Base-by-base conservation (phyloP, 345 rosid genomes). In the Mangifera indica region DNA sequence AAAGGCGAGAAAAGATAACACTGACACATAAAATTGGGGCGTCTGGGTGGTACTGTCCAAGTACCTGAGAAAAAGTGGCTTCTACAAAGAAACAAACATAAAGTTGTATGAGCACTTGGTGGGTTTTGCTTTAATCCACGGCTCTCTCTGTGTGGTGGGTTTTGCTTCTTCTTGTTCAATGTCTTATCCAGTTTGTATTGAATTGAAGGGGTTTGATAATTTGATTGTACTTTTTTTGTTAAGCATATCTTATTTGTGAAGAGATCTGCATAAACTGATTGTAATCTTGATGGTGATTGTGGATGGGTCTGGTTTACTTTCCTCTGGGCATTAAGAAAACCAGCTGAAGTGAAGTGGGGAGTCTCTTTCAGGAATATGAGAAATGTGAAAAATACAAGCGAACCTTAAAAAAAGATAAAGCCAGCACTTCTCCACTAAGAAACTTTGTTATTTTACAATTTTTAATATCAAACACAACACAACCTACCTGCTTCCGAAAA, bases 101-200 rank as follows among this genome's bases (percentile, higher is more conserved):
- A 64, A 64, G 54, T 46, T 15, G 34, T 0, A 44, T 2, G 21
- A 20, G 9, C 52, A 40, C 32, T 63, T 44, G 18, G 42, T 34
- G 59, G 7, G 70, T 58, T 51, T 51, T 66, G 3, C 46, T 67
- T 67, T 34, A 67, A 54, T 67, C 71, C 37, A 55, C 17, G 61
- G 29, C 32, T 20, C 34, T 67, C 25, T 34, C 49, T 37, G 5
- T 6, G 32, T 29, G 32, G 2, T 29, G 32, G 32, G 32, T 29
- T 29, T 29, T n/a, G n/a, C n/a, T n/a, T n/a, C n/a, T n/a, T n/a
- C n/a, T n/a, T n/a, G n/a, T n/a, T n/a, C n/a, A n/a, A n/a, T n/a
- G n/a, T n/a, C n/a, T n/a, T n/a, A n/a, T n/a, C n/a, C n/a, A n/a
- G n/a, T n/a, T n/a, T n/a, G n/a, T n/a, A n/a, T n/a, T n/a, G n/a